Conservation (phyloP, 2,329 filamentous ascomycete genomes). For the Aspergillus ochraceoroseus region DNA sequence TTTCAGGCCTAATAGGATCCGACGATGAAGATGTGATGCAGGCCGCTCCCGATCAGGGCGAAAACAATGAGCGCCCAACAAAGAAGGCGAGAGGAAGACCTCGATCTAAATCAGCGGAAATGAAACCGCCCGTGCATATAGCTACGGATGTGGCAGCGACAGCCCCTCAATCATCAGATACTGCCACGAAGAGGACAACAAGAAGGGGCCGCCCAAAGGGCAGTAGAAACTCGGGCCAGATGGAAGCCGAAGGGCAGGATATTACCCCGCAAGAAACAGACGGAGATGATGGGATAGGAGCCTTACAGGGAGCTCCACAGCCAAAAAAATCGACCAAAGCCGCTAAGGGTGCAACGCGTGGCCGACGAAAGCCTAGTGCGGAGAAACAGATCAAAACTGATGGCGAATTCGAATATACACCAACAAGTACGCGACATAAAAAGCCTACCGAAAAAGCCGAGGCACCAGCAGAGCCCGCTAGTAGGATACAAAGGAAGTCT, state of each 20-base stretch:
- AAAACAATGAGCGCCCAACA: constrained; percentile 33
- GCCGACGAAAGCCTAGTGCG: constrained; percentile 26
- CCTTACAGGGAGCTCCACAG: constrained; percentile 18
- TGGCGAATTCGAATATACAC: constrained; percentile 42
- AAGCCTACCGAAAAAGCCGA: constrained; percentile 21
- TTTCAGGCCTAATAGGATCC: constrained; percentile 47
- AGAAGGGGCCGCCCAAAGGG: constrained; percentile 33
- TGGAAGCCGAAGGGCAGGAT: constrained; percentile 25
- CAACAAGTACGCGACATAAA: constrained; percentile 26
- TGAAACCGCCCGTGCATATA: constrained; percentile 27
- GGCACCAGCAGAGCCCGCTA: constrained; percentile 23
- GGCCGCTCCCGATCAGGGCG: constrained; percentile 25
- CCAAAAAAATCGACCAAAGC: constrained; percentile 20
- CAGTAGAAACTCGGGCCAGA: constrained; percentile 27
- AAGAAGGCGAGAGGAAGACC: constrained; percentile 39
- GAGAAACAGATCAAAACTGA: constrained; percentile 33
- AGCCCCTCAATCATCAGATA: constrained; percentile 21
- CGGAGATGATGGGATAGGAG: constrained; percentile 27
- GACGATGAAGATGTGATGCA: constrained; percentile 43
- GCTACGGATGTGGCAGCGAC: constrained; percentile 26
- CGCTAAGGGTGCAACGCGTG: constrained; percentile 22
- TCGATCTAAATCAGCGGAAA: constrained; percentile 43
- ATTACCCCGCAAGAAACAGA: constrained; percentile 26
- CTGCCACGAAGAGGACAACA: constrained; percentile 18
- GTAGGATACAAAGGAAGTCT: constrained; percentile 17